These are phyloP conservation scores for Spathaspora hagerdaliae DNA, from an alignment of 805 yeast species.

Conservation along the genomic window DNA sequence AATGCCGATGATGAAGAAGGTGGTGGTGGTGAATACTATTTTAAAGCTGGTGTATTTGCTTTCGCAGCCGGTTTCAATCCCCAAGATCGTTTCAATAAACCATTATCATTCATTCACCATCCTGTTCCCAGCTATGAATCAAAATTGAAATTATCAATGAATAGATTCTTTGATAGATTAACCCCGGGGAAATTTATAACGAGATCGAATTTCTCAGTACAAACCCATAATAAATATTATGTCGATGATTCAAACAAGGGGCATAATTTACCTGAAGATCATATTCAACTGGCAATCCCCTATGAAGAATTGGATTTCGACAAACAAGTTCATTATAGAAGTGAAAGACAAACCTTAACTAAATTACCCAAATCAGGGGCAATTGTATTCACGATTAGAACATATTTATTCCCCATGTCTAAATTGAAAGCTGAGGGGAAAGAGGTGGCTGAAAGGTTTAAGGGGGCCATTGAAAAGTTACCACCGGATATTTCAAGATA, in stretches of 20 bases:
- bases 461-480: slow-evolving; percentile 62
- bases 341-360: slow-evolving; percentile 40
- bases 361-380: slow-evolving; percentile 37
- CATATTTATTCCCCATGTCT: slow-evolving; percentile 35
- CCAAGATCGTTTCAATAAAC: slow-evolving; percentile 30
- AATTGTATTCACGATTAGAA: slow-evolving; percentile 37
- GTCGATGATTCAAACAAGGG: slow-evolving; percentile 41
- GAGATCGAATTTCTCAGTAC: slow-evolving; percentile 39
- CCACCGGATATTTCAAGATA: slow-evolving; percentile 57
- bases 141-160: slow-evolving; percentile 38
- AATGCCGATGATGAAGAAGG: slow-evolving; percentile 19
- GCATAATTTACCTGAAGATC: slow-evolving; percentile 26
- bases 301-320: slow-evolving; percentile 33
- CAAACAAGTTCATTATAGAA: slow-evolving; percentile 36
- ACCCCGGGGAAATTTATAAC: slow-evolving; percentile 35
- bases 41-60: slow-evolving; percentile 42
- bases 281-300: slow-evolving; percentile 20
- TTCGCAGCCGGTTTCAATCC: slow-evolving; percentile 46
- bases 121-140: slow-evolving; percentile 41
- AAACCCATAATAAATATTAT: slow-evolving; percentile 30
- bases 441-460: slow-evolving; percentile 46
- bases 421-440: slow-evolving; percentile 26
- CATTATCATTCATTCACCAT: slow-evolving; percentile 34
- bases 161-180: slow-evolving; percentile 34
- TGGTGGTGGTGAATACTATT: slow-evolving; percentile 36